Conservation (phyloP, 768 basidiomycete genomes). For the Rhizopogon vinicolor region DNA sequence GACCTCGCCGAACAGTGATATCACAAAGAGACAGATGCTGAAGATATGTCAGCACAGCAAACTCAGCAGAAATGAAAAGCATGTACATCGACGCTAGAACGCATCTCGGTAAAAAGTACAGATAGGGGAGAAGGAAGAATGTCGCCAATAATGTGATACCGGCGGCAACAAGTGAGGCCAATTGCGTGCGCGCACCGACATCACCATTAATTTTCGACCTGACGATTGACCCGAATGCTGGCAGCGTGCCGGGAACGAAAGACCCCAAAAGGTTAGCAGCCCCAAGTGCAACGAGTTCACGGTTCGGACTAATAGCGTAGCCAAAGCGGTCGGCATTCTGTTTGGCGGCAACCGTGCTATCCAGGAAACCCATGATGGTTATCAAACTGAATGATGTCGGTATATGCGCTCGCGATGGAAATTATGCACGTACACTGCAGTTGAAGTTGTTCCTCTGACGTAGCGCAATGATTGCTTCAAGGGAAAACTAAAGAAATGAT, state of each 20-base stretch:
- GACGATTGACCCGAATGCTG: constrained; percentile 92
- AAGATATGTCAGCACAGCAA: constrained; percentile 4
- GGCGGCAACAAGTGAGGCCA: constrained; percentile 80
- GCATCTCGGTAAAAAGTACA: constrained; percentile 86
- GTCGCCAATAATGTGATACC: constrained; percentile 74
- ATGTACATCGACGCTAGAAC: constrained; percentile 81
- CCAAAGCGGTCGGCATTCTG: constrained; percentile 84
- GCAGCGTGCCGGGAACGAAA: constrained; percentile 84
- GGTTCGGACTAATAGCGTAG: constrained; percentile 87
- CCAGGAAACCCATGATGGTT: constrained; percentile 85
- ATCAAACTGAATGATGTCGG: constrained; percentile 47
- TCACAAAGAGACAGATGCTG: constrained; percentile 83
- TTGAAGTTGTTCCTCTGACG: constrained; percentile 77
- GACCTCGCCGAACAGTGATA: constrained; percentile 76
- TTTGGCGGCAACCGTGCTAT: constrained; percentile 94
- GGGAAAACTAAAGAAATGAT: constrained; percentile 71
- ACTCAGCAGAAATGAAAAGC: constrained; percentile 3
- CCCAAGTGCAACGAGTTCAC: constrained; percentile 90
- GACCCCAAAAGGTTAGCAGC: constrained; percentile 75
- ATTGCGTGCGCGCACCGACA: constrained; percentile 84
- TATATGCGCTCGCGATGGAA: not conserved
- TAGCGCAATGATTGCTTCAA: constrained; percentile 56
- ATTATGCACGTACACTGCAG: constrained; percentile 54
- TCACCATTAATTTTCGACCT: constrained; percentile 88
- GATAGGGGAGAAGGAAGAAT: constrained; percentile 83